A percentile compares a stretch with the other conserved stretches of the same genome.
phyloP scores from a whole-genome alignment of 768 basidiomycete species.

The Pisolithus tinctorius region DNA sequence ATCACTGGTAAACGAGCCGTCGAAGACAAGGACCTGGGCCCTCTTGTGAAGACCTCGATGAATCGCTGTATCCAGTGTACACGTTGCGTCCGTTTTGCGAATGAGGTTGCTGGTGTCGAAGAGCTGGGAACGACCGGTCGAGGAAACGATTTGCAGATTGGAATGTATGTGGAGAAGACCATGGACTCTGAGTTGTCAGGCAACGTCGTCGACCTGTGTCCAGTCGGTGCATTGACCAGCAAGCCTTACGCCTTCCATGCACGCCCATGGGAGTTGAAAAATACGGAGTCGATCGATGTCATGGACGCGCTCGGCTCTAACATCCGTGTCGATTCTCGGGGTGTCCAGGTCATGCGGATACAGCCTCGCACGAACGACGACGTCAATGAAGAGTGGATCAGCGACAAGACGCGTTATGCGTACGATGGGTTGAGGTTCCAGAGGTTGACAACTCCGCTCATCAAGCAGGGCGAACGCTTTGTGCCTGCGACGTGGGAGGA shows the following conservation, averaged over 20 bases:
- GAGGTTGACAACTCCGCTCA: slow-evolving; percentile 84
- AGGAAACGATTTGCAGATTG: slow-evolving; percentile 97
- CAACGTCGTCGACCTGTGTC: slow-evolving; percentile 95
- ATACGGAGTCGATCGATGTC: slow-evolving; percentile 94
- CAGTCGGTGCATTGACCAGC: slow-evolving; percentile 95
- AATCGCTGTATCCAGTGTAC: slow-evolving; percentile 99
- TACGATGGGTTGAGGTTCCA: slow-evolving; percentile 96
- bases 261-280: slow-evolving; percentile 97
- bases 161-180: slow-evolving; percentile 95
- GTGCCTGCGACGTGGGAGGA: slow-evolving; percentile 88
- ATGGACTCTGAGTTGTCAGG: slow-evolving; percentile 98
- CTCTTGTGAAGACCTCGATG: slow-evolving; percentile 98
- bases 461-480: slow-evolving; percentile 91
- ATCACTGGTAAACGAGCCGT: slow-evolving; percentile 96
- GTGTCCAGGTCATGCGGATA: slow-evolving; percentile 94
- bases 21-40: slow-evolving; percentile 97
- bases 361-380: slow-evolving; percentile 96
- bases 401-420: slow-evolving; percentile 96
- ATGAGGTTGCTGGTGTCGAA: slow-evolving; percentile 98
- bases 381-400: slow-evolving; percentile 99
- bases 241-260: slow-evolving; percentile 99
- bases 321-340: slow-evolving; percentile 92
- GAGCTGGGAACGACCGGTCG: slow-evolving; percentile 95
- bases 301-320: slow-evolving; percentile 94
- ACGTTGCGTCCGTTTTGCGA: slow-evolving; percentile 97